Base-by-base conservation (phyloP, 306 rosid species). In the Senna tora region DNA sequence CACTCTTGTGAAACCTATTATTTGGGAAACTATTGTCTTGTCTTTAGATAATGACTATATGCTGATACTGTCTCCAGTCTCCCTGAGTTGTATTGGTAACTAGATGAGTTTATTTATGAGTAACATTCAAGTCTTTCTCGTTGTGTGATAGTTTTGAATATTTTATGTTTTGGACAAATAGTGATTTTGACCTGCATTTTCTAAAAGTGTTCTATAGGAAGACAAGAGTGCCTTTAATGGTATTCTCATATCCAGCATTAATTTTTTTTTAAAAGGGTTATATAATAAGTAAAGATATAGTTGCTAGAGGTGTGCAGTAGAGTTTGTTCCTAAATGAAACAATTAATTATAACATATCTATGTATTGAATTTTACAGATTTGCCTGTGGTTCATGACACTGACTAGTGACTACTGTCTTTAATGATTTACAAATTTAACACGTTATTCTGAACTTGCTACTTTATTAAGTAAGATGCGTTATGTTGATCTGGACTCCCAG, bases 201-300 rank as follows among this genome's bases (percentile, higher is more conserved):
- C 32, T 64, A 38, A 42, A 61, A 79, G 5, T 75, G 50, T 32
- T 7, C 64, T 45, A 39, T 60, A 70, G 33, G 25, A 65, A 32
- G 25, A 28, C 36, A 34, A 10, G 45, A 11, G 32, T 52, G 41
- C 9, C 49, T 52, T 80, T 53, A 55, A 71, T 21, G 57, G 15
- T 4, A 13, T n/a, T 16, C 51, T 19, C 16, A 16, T 39, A 58
- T 61, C 38, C 19, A 17, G 32, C 25, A 1, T 17, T 7, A 33
- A 7, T 1, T 6, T 1, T n/a, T 34, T 34, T 30, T 14, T 57
- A 36, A 5, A 34, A 7, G 19, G 22, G 0, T 34, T 33, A 13
- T 57, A 43, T 47, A 47, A n/a, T 47, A 47, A 47, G 53, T 47
- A 2, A 47, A 47, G 2, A 15, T 47, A 7, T 47, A 15, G n/a